These are phyloP conservation scores for Nitzschia inconspicua DNA, from an alignment of 108 stramenopile genomes.

Conservation along the genomic window DNA sequence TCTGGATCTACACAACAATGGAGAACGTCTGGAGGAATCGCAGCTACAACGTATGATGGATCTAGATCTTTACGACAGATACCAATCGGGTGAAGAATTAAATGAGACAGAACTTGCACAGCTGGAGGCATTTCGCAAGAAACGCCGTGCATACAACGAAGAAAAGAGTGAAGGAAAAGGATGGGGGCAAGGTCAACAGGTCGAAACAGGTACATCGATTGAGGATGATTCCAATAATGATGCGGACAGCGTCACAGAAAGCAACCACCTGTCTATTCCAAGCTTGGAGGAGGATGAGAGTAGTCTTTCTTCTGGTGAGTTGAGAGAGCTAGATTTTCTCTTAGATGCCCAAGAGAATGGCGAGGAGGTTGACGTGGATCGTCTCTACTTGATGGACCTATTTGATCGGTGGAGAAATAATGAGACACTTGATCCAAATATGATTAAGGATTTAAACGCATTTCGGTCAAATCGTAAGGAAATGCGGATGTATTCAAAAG, in stretches of 20 bases:
- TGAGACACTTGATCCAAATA: conserved; percentile 6
- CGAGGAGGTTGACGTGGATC: conserved; percentile 5
- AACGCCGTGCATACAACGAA: too few relatives aligned
- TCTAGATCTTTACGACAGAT: conserved; percentile 3
- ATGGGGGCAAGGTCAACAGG: too few relatives aligned
- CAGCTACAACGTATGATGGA: conserved; percentile 1
- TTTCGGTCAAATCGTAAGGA: conserved; percentile 7
- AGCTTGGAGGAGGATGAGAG: too few relatives aligned
- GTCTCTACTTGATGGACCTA: conserved; percentile 15
- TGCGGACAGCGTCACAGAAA: too few relatives aligned
- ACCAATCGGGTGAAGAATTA: conserved; percentile 10
- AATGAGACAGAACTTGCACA: not conserved
- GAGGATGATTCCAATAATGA: too few relatives aligned
- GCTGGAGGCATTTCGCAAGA: conserved; percentile 1
- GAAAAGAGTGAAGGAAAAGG: too few relatives aligned
- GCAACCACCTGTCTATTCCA: too few relatives aligned
- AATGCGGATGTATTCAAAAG: not conserved
- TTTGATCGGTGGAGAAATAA: conserved; percentile 25
- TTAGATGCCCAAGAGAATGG: conserved; percentile 9
- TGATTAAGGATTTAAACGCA: conserved; percentile 7
- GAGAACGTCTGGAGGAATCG: conserved; percentile 8
- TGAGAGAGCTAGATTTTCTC: conserved; percentile 10
- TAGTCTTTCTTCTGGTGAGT: conserved; percentile 6
- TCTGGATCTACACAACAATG: conserved; percentile 3
- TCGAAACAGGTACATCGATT: too few relatives aligned